Base-by-base conservation (phyloP, 345 rosid genomes). In the Camelina hispida region DNA sequence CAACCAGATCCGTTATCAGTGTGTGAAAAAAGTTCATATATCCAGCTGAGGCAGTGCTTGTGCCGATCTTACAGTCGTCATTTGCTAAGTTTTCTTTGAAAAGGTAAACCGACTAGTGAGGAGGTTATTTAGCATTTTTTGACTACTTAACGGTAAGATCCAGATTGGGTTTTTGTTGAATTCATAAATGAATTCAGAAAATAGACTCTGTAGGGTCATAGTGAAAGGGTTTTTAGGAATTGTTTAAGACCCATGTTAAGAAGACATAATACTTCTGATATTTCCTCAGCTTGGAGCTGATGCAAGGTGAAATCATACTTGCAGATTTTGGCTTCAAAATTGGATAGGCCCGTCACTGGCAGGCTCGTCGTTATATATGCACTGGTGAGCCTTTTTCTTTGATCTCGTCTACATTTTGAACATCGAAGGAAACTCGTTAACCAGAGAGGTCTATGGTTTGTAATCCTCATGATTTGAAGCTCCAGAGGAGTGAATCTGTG, bases 271-370 rank as follows among this genome's bases (percentile, higher is more conserved):
- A 60, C 12, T 72, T 66, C 12, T 72, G 37, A 61, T 67, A 46
- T 53, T 66, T 66, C 68, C 28, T 61, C 77, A 66, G 73, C 77
- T 43, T 53, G 76, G 72, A 71, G 76, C 69, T 79, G 79, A 79
- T 75, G 65, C 76, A 57, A 69, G 73, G 72, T 79, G 69, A 63
- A 69, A 58, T 85, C 58, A 50, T 78, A 76, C 68, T 74, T 80
- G 86, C 97, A 96, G 99, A 75, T 93, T 96, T 81, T 96, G 99
- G 99, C 86, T 96, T 73, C 99, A 96, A 81, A 89, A 96, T 74
- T 96, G 99, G 99, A 87, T 87, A 70, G 99, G 99, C 74, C 97
- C 97, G 20, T 96, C 99, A 37, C 79, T 89, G 77, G 81, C 85
- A 68, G 98, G 91, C 74, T 88, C 98, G 69, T 87, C 98, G 25